Percentiles rank a stretch among this genome's conserved stretches.
Conservation (phyloP, 306 rosid species). For the Medicago ruthenica region DNA sequence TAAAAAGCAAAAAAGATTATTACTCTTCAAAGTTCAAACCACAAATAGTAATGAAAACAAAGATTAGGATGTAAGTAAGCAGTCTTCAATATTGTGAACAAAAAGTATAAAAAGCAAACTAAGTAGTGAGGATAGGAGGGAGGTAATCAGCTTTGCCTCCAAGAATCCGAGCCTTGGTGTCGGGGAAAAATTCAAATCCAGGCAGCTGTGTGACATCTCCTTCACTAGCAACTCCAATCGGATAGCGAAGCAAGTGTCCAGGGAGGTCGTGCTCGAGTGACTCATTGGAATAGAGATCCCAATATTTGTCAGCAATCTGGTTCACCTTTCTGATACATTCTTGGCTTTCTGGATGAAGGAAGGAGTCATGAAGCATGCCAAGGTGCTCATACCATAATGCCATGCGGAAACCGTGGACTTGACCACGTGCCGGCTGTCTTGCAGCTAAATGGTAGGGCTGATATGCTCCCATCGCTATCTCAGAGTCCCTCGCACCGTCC, state of each 20-base stretch:
- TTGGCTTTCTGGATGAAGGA: conserved; percentile 58
- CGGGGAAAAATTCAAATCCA: conserved; percentile 70
- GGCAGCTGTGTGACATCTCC: conserved; percentile 64
- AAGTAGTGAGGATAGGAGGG: conserved; percentile 80
- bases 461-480: conserved; percentile 78
- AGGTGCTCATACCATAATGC: conserved; percentile 79
- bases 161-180: conserved; percentile 72
- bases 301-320: conserved; percentile 70
- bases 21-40: background rate
- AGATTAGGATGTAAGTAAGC: conserved; percentile 35
- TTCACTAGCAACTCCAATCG: conserved; percentile 54
- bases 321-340: conserved; percentile 66
- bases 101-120: conserved; percentile 39
- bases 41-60: conserved; percentile 26
- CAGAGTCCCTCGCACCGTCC: conserved; percentile 79
- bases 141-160: conserved; percentile 69
- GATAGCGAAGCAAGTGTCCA: conserved; percentile 77
- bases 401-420: conserved; percentile 74
- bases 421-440: conserved; percentile 69
- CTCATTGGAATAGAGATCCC: conserved; percentile 70
- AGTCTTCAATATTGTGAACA: conserved; percentile 1
- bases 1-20: conserved; percentile 21
- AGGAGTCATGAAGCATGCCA: conserved; percentile 65
- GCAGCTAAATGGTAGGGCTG: conserved; percentile 66
- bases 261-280: conserved; percentile 71